Conservation (phyloP, 345 rosid genomes). For the Gossypium thurberi region DNA sequence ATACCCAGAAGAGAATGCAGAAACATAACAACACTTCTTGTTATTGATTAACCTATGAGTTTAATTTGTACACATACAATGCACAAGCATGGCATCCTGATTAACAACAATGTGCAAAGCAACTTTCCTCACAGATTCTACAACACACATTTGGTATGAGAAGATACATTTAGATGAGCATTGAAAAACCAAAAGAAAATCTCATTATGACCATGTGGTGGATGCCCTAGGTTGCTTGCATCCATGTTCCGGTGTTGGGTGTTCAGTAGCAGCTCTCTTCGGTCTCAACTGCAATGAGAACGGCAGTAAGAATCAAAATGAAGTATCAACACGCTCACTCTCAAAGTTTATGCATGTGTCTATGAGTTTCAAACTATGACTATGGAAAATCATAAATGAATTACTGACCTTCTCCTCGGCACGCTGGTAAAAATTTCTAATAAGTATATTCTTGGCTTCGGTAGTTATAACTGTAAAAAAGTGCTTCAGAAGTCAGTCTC, state of each 20-base stretch:
- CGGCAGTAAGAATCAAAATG: not conserved
- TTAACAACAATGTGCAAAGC: constrained; percentile 12
- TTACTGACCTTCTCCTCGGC: constrained; percentile 66
- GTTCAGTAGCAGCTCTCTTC: constrained; percentile 77
- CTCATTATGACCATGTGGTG: constrained; percentile 25
- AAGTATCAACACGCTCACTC: not conserved
- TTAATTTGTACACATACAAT: constrained; percentile 16
- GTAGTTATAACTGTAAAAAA: constrained; percentile 57
- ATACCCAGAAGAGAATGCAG: not conserved
- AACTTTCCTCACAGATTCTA: constrained; percentile 8
- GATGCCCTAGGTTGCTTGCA: constrained; percentile 67
- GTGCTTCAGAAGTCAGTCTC: constrained; percentile 2
- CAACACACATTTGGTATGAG: constrained; percentile 3
- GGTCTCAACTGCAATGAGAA: constrained; percentile 51
- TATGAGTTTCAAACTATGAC: not conserved
- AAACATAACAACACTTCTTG: not conserved
- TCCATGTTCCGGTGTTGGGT: constrained; percentile 58
- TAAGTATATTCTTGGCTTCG: constrained; percentile 68
- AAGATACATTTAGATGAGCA: not conserved
- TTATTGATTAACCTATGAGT: not conserved
- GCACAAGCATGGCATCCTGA: constrained; percentile 16
- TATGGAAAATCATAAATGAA: not conserved
- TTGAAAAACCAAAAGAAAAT: not conserved
- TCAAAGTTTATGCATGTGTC: not conserved
- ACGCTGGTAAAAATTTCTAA: constrained; percentile 61